A percentile compares a stretch with the other conserved stretches of the same genome.
These are phyloP conservation scores for Pestalotiopsis fici DNA, from an alignment of 2,329 filamentous ascomycete species.

Conservation along the genomic window DNA sequence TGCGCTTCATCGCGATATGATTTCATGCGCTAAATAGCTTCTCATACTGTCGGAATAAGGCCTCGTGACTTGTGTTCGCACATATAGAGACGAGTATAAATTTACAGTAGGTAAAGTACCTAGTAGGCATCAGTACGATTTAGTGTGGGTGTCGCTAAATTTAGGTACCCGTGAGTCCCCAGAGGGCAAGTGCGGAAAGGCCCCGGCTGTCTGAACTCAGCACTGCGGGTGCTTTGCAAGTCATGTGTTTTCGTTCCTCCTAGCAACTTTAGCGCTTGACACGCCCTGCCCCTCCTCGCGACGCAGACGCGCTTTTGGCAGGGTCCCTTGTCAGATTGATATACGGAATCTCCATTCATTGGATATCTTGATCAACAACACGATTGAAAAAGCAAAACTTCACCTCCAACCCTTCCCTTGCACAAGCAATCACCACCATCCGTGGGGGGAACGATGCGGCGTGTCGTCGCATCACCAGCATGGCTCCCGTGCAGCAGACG, in stretches of 20 bases:
- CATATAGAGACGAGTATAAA: not conserved
- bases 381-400: not conserved
- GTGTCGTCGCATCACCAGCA: slow-evolving; percentile 9
- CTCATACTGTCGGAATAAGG: too few species aligned
- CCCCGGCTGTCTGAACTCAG: not conserved
- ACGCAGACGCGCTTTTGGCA: not conserved
- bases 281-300: not conserved
- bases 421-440: not conserved
- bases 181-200: not conserved
- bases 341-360: not conserved
- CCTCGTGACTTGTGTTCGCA: not conserved
- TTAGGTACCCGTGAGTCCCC: not conserved
- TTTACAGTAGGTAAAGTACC: not conserved
- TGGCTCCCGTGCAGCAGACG: slow-evolving; percentile 36
- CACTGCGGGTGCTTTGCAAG: not conserved
- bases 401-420: not conserved
- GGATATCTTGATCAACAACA: not conserved
- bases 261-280: not conserved
- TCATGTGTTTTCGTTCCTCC: slow-evolving; percentile 7
- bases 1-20: too few species aligned
- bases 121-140: not conserved
- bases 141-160: not conserved
- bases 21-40: too few species aligned
- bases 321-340: not conserved
- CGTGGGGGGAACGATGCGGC: not conserved